Evolutionary conservation across 257 asterid genomes (phyloP), one percentile per base, ranked within the genome.

Genomic region (Solanum clarkiae): DNA sequence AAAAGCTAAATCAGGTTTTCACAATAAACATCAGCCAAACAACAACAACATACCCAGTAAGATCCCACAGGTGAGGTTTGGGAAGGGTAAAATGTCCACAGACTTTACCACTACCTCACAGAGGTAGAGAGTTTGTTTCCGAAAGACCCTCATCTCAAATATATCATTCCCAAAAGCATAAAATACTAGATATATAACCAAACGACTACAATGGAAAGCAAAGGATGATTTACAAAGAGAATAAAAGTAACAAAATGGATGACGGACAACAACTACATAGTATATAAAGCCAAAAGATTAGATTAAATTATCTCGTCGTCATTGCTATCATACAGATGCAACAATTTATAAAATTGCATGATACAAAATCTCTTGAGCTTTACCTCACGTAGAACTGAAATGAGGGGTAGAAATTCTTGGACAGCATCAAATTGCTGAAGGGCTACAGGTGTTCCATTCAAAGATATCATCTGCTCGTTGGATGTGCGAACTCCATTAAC

Each of bases 301-400:
- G 82, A 77, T 49, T 77, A 29, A 77, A 51, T 77, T 77, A 20
- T 74, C 42, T 6, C 59, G 6, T 4, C 47, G 20, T 47, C 81
- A 40, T n/a, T 47, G 63, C 22, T 54, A 79, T 79, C 66, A 51
- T 77, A 51, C 6, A 79, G 66, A 79, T 17, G 51, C 18, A 11
- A 29, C 49, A 49, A 53, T 26, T 29, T 51, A 17, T 53, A 79
- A 79, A 53, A 54, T 79, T 79, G 83, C 20, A 45, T 12, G 66
- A 29, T 24, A 3, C 54, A 29, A 54, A 17, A 79, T 79, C 17
- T 16, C 16, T 29, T 29, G 83, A 79, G 83, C 26, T 82, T 88
- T 91, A 96, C 99, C 98, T 96, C 98, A 81, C 92, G 80, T 80
- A 96, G 88, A 84, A 90, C 93, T 26, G 98, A 90, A 40, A 93